Evolutionary conservation across 331 rosid genomes (phyloP), one percentile per base, ranked within the genome.

Genomic region (Acacia concinna): DNA sequence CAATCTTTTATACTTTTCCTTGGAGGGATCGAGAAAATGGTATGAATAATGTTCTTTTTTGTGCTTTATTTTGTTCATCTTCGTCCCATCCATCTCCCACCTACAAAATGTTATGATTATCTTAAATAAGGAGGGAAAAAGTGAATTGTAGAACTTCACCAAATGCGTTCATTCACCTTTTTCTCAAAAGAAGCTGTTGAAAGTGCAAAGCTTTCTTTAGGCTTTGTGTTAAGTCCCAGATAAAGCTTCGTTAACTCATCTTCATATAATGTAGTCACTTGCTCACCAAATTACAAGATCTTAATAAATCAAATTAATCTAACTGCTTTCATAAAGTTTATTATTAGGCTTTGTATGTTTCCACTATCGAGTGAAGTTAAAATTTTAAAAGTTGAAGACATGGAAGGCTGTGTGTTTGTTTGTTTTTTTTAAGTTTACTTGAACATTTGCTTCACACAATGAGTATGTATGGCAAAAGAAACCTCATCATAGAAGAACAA

Each of bases 21-120:
- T 1, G 85, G 91, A n/a, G 92, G 91, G 32, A 90, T 11, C 86
- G 93, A 49, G 94, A 85, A 75, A 84, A 87, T 15, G 97, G 94
- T 27, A 92, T 65, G 74, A 92, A 88, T 13, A 90, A 15, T 66
- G 97, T 81, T 74, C 90, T 91, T 73, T 88, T 78, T 30, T 86
- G 34, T 54, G 93, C 97, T 17, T 84, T 69, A 74, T 37, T n/a
- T 8, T 90, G 93, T 37, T 88, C 94, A 43, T 79, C 27, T 57
- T 79, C 79, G 35, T 77, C 80, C 82, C 90, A 78, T 79, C 87
- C 91, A 81, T 90, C 93, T 72, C 97, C 97, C 23, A n/a, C n/a
- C n/a, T n/a, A n/a, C n/a, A n/a, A n/a, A n/a, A n/a, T n/a, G n/a
- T n/a, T n/a, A n/a, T n/a, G n/a, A n/a, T n/a, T n/a, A n/a, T n/a